Percentiles rank a stretch among this genome's conserved stretches.
Conservation (phyloP, 2,329 filamentous ascomycete genomes). For the Pleurostoma richardsiae region DNA sequence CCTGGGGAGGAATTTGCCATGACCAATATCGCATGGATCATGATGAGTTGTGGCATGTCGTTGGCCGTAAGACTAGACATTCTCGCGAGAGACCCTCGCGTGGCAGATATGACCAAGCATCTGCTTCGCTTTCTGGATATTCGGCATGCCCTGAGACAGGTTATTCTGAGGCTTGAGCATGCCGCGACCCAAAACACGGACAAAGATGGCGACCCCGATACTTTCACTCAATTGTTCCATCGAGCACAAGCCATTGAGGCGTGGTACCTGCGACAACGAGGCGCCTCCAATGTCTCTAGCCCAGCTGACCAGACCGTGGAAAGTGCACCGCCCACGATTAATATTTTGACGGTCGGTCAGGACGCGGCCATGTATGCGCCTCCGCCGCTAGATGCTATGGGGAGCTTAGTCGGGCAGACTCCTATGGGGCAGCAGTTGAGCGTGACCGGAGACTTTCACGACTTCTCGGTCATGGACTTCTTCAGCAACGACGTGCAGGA, state of each 20-base stretch:
- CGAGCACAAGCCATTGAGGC: constrained; percentile 8
- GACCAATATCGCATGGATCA: constrained; percentile 24
- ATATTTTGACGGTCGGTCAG: too few relatives aligned
- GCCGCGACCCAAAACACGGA: constrained; percentile 6
- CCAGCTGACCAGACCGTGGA: too few relatives aligned
- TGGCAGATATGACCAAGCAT: constrained; percentile 16
- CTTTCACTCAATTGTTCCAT: constrained; percentile 16
- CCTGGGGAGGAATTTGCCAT: constrained; percentile 19
- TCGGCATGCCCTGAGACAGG: constrained; percentile 19
- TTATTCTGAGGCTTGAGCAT: constrained; percentile 19
- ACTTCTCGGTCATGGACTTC: too few relatives aligned
- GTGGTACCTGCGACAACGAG: constrained; percentile 14
- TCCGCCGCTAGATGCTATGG: too few relatives aligned
- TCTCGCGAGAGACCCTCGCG: constrained; percentile 16
- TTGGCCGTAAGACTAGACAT: constrained; percentile 22
- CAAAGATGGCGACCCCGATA: constrained; percentile 11
- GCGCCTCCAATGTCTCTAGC: too few relatives aligned
- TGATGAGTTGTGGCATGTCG: constrained; percentile 22
- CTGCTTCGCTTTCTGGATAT: constrained; percentile 23
- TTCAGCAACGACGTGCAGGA: too few relatives aligned
- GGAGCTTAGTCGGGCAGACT: too few relatives aligned
- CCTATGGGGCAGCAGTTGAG: too few relatives aligned
- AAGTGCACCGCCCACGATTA: too few relatives aligned
- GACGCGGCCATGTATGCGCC: too few relatives aligned
- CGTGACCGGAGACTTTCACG: too few relatives aligned